Conservation (phyloP, 148 eudicot genomes). For the Vaccinium darrowii region DNA sequence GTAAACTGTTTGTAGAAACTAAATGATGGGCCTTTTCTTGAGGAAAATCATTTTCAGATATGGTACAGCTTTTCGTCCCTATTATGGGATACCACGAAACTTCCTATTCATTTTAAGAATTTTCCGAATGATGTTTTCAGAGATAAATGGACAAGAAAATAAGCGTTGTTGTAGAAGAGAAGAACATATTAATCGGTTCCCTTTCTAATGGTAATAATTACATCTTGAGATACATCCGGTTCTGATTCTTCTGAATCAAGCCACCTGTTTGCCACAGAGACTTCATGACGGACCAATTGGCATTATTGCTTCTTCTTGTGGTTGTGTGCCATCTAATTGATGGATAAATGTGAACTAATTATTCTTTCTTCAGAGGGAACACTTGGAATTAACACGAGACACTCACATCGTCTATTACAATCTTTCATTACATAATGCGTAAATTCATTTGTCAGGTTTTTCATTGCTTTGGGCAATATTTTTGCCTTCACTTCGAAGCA, state of each 20-base stretch:
- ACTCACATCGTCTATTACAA: background rate
- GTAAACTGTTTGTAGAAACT: background rate
- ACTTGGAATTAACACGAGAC: background rate
- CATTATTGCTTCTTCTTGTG: background rate
- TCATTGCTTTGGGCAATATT: conserved; percentile 92
- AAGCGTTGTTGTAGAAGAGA: background rate
- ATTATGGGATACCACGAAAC: background rate
- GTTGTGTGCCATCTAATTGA: background rate
- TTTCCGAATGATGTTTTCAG: background rate
- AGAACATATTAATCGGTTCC: background rate
- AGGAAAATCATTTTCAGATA: background rate
- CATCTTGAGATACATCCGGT: background rate
- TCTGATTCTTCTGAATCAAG: background rate
- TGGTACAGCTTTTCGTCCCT: background rate
- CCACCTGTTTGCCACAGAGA: background rate
- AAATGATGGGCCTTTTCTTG: background rate
- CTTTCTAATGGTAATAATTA: background rate
- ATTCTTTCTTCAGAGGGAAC: background rate
- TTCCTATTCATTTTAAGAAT: background rate
- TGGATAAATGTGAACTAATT: background rate
- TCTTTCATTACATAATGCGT: background rate
- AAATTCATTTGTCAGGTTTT: conserved; percentile 55
- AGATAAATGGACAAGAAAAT: background rate
- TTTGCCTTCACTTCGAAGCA: conserved; percentile 95
- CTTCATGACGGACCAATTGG: background rate